Conservation (phyloP, 2,329 filamentous ascomycete genomes). For the Alternaria rosae region DNA sequence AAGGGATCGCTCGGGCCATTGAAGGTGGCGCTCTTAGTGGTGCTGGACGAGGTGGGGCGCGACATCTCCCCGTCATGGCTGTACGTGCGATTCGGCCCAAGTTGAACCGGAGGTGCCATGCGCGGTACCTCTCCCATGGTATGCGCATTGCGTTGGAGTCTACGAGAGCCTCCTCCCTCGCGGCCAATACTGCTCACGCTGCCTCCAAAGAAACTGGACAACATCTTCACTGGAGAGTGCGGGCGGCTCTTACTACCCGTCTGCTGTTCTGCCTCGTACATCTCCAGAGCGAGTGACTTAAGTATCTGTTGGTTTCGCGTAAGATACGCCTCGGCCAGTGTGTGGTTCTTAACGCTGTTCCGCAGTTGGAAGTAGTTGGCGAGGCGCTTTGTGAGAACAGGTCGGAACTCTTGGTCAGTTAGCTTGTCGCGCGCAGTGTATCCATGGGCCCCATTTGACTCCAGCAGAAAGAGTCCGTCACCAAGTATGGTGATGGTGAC, state of each 20-base stretch:
- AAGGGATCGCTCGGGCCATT: conserved; percentile 54
- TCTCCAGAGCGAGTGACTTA: conserved; percentile 70
- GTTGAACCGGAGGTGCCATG: conserved; percentile 43
- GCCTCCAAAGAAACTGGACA: conserved; percentile 80
- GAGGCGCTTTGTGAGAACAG: conserved; percentile 76
- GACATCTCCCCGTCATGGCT: conserved; percentile 46
- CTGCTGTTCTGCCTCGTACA: conserved; percentile 65
- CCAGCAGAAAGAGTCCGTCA: conserved; percentile 64
- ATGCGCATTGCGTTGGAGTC: conserved; percentile 43
- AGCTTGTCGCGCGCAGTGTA: conserved; percentile 77
- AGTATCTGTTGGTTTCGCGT: conserved; percentile 81
- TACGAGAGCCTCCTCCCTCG: conserved; percentile 35
- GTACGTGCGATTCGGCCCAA: conserved; percentile 47
- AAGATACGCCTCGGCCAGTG: conserved; percentile 72
- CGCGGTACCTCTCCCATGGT: conserved; percentile 48
- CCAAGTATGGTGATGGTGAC: conserved; percentile 66
- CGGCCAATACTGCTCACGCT: conserved; percentile 51
- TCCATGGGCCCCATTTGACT: conserved; percentile 71
- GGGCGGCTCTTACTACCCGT: conserved; percentile 68
- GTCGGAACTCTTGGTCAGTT: conserved; percentile 73
- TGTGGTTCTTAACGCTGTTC: conserved; percentile 70
- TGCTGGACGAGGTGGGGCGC: conserved; percentile 45
- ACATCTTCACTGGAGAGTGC: conserved; percentile 87
- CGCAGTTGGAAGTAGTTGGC: conserved; percentile 75
- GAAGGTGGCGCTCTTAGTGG: conserved; percentile 42